These are phyloP conservation scores for Colletotrichum aenigma DNA, from an alignment of 2,329 filamentous ascomycete genomes.

Conservation along the genomic window DNA sequence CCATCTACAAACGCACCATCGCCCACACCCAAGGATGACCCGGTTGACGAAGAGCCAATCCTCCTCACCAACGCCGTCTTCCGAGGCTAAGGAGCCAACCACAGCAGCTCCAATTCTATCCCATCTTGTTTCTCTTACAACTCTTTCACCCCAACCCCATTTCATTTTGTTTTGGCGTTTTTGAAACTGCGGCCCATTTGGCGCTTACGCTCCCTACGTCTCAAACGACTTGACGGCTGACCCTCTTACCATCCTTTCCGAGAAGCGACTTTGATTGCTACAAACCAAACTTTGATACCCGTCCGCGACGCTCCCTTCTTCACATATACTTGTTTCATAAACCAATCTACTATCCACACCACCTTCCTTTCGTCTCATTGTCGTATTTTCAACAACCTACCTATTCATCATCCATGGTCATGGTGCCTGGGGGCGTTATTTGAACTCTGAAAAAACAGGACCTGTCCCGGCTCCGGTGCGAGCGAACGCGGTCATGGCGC, in stretches of 20 bases:
- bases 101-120: neutral
- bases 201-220: constrained; percentile 17
- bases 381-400: neutral
- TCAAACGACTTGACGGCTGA: constrained; percentile 20
- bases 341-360: neutral
- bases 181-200: neutral
- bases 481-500: neutral
- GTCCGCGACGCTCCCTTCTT: constrained; percentile 17
- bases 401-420: neutral
- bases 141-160: neutral
- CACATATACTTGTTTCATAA: neutral
- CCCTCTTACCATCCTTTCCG: constrained; percentile 11
- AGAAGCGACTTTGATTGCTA: constrained; percentile 6
- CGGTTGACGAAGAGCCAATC: constrained; percentile 12
- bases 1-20: constrained; percentile 29
- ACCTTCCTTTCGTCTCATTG: constrained; percentile 1
- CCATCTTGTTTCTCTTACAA: neutral
- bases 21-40: constrained; percentile 19
- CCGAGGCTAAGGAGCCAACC: constrained; percentile 10
- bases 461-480: neutral
- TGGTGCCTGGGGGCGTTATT: constrained; percentile 7
- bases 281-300: constrained; percentile 15
- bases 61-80: constrained; percentile 25
- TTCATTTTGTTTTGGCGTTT: neutral
- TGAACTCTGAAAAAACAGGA: neutral